Percentiles rank a stretch among this genome's conserved stretches.
Evolutionary conservation across 2,329 filamentous ascomycete species (phyloP).

Genomic region (Periconia digitata): DNA sequence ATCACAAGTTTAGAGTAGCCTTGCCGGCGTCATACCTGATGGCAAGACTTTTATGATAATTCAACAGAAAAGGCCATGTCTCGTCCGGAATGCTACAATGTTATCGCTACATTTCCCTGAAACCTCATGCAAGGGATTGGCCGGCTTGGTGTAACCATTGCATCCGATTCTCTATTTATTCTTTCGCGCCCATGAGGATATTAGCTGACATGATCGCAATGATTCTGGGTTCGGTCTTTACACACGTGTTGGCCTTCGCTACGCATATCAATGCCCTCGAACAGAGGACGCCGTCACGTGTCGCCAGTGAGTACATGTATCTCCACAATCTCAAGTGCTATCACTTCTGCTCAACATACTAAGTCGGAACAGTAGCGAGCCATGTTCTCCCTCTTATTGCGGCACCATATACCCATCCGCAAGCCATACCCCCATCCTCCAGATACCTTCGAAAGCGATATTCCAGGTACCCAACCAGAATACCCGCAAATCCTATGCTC

Average conservation of each 20-base stretch:
- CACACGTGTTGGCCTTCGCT: no score
- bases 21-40: no score
- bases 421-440: constrained; percentile 11
- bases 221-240: neutral
- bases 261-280: neutral
- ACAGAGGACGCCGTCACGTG: constrained; percentile 5
- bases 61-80: no score
- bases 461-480: neutral
- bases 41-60: no score
- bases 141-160: neutral
- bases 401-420: neutral
- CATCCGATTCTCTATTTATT: neutral
- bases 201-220: neutral
- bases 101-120: no score
- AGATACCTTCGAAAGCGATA: constrained; percentile 15
- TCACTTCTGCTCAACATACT: neutral
- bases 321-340: neutral
- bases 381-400: constrained; percentile 15
- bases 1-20: no score
- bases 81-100: no score
- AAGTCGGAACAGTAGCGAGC: constrained; percentile 7
- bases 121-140: neutral
- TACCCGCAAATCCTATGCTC: constrained; percentile 2
- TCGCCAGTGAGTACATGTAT: constrained; percentile 10
- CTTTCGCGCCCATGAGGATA: neutral